phyloP scores from a whole-genome alignment of 768 basidiomycete species.

The Tricholoma sp. region DNA sequence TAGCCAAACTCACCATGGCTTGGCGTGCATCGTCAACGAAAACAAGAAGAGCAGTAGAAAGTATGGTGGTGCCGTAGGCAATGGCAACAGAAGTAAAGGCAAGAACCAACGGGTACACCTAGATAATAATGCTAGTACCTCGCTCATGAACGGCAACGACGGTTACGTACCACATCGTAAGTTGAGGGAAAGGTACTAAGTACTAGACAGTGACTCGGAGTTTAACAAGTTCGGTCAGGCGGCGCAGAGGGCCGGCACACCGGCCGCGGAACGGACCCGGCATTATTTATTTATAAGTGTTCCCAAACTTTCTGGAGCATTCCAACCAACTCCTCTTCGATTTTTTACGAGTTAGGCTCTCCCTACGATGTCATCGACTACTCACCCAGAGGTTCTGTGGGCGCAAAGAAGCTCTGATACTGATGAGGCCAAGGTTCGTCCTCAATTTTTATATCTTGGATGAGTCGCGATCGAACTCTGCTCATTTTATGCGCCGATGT shows the following conservation, averaged over 20 bases:
- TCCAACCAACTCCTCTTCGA: conserved; percentile 29
- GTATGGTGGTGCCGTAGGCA: conserved; percentile 77
- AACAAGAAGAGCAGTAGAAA: conserved; percentile 75
- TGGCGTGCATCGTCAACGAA: conserved; percentile 73
- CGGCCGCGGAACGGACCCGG: neutral
- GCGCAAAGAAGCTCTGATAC: conserved; percentile 81
- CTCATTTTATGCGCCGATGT: conserved; percentile 13
- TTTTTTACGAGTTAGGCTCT: conserved; percentile 3
- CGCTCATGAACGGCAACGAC: neutral
- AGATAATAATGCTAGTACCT: conserved; percentile 1
- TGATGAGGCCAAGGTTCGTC: conserved; percentile 59
- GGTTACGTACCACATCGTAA: conserved; percentile 48
- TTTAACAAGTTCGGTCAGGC: neutral
- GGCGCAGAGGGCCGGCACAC: neutral
- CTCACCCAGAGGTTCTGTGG: conserved; percentile 90
- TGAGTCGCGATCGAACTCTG: conserved; percentile 14
- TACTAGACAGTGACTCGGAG: too few relatives aligned
- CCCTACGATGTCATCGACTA: conserved; percentile 29
- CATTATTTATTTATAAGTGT: conserved; percentile 7
- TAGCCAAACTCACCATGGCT: conserved; percentile 61
- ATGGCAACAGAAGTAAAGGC: conserved; percentile 67
- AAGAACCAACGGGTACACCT: conserved; percentile 89
- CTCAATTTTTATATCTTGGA: conserved; percentile 8
- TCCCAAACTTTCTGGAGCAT: conserved; percentile 38
- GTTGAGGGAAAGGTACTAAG: neutral